Percentiles rank a stretch among this genome's conserved stretches.
Conservation (phyloP, 805 yeast genomes). For the Yamadazyma scolyti region DNA sequence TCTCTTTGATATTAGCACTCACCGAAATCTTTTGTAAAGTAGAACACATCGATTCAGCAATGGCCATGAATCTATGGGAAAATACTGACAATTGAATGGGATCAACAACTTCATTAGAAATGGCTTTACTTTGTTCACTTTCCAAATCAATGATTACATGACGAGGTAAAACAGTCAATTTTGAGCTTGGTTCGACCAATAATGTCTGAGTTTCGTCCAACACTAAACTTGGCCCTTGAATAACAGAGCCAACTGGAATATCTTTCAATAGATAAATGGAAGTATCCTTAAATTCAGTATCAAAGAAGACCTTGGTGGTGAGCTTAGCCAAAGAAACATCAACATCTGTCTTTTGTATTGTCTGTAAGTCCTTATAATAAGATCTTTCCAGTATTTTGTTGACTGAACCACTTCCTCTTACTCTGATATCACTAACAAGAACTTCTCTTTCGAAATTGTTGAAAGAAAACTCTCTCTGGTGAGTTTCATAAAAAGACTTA, state of each 20-base stretch:
- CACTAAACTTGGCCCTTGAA: constrained; percentile 72
- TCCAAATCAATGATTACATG: constrained; percentile 52
- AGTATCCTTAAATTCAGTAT: constrained; percentile 45
- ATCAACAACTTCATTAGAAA: constrained; percentile 35
- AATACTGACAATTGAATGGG: constrained; percentile 74
- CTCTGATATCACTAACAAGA: constrained; percentile 68
- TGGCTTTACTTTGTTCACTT: constrained; percentile 4
- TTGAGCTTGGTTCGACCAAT: constrained; percentile 59
- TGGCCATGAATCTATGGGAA: constrained; percentile 83
- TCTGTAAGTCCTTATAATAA: constrained; percentile 36
- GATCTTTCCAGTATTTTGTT: constrained; percentile 43
- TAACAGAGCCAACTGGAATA: constrained; percentile 47
- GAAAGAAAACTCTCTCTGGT: constrained; percentile 73
- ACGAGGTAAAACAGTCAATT: constrained; percentile 53
- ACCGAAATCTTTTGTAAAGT: constrained; percentile 77
- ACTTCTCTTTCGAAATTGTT: constrained; percentile 50
- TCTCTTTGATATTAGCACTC: constrained; percentile 78
- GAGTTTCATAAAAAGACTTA: constrained; percentile 49
- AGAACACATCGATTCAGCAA: constrained; percentile 87
- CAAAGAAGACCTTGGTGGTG: constrained; percentile 48
- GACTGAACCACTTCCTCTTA: constrained; percentile 64
- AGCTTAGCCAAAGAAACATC: constrained; percentile 5
- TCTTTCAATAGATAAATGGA: constrained; percentile 49
- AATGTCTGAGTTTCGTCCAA: constrained; percentile 82
- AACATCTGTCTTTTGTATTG: constrained; percentile 3